Evolutionary conservation across 2,329 filamentous ascomycete species (phyloP).

Genomic region (Calycina marina): DNA sequence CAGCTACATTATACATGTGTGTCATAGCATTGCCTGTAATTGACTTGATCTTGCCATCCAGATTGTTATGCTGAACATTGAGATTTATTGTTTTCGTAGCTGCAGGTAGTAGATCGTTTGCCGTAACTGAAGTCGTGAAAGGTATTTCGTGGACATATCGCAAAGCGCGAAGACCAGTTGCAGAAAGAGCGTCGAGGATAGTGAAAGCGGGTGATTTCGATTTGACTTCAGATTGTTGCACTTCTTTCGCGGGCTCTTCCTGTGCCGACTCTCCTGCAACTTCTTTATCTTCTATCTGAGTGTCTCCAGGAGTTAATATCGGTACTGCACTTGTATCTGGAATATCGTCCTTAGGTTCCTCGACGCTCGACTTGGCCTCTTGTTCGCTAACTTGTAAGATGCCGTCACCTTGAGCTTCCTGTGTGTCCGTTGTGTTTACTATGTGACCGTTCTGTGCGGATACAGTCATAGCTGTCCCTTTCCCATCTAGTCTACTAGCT

Average conservation of each 20-base stretch:
- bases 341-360: neutral
- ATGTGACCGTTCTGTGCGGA: neutral
- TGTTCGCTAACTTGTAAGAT: no score
- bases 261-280: no score
- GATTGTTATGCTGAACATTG: constrained; percentile 72
- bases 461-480: neutral
- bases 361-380: no score
- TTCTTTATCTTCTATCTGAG: no score
- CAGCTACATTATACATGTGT: constrained; percentile 75
- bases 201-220: constrained; percentile 37
- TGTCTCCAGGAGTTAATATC: no score
- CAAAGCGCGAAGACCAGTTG: constrained; percentile 78
- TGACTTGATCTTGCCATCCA: constrained; percentile 55
- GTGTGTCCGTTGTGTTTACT: neutral
- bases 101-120: constrained; percentile 72
- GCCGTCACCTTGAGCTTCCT: neutral
- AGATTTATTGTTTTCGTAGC: constrained; percentile 69
- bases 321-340: neutral
- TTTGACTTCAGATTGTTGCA: constrained; percentile 2
- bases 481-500: constrained; percentile 20
- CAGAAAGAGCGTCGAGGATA: constrained; percentile 91
- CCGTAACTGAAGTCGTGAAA: constrained; percentile 65
- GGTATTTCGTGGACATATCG: constrained; percentile 88
- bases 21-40: constrained; percentile 72
- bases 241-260: neutral